phyloP scores from a whole-genome alignment of 257 asterid species.

The Solanum habrochaites region DNA sequence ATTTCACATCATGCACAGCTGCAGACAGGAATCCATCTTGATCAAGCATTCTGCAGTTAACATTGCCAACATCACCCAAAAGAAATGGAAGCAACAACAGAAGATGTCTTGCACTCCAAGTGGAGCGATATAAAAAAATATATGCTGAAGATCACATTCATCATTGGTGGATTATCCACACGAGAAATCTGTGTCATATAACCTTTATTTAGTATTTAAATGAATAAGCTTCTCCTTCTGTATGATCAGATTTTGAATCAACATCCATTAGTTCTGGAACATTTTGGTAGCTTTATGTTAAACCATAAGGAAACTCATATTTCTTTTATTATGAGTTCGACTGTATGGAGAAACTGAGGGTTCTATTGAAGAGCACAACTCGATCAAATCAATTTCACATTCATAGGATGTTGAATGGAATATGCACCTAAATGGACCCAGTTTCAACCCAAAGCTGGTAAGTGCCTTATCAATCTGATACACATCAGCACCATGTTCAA shows the following conservation, averaged over 20 bases:
- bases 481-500: conserved; percentile 77
- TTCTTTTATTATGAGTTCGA: not conserved
- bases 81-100: not conserved
- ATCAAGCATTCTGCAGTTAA: conserved; percentile 59
- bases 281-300: not conserved
- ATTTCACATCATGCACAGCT: conserved; percentile 68
- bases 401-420: not conserved
- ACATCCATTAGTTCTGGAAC: not conserved
- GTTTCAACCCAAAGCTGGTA: conserved; percentile 90
- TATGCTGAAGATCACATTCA: not conserved
- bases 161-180: not conserved
- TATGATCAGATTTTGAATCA: not conserved
- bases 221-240: not conserved
- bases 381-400: not conserved
- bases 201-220: not conserved
- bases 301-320: not conserved
- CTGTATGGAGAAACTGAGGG: not conserved
- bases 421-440: conserved; percentile 92
- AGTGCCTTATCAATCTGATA: conserved; percentile 70
- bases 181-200: not conserved
- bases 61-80: not conserved
- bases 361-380: not conserved
- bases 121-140: not conserved
- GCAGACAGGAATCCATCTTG: conserved; percentile 95
- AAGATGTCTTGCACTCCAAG: not conserved